These are phyloP conservation scores for Tetradesmus lagerheimii DNA, from an alignment of 139 green algal genomes.

Conservation along the genomic window DNA sequence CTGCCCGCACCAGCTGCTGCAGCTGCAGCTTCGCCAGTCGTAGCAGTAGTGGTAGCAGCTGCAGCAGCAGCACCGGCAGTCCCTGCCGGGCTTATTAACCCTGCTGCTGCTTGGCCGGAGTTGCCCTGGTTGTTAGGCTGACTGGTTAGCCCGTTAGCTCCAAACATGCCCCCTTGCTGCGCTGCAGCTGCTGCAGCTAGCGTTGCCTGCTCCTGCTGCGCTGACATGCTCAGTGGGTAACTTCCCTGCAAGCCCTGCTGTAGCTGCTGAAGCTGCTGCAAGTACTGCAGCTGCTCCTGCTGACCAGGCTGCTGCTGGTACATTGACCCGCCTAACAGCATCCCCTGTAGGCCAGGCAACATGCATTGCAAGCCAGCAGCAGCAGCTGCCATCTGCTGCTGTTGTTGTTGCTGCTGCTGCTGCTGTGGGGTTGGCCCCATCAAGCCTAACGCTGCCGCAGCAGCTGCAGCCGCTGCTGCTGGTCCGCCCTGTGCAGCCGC, in stretches of 20 bases:
- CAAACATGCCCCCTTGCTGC: background rate
- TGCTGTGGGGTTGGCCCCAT: background rate
- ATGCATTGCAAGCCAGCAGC: background rate
- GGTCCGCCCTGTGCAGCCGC: constrained; percentile 15
- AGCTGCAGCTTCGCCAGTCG: background rate
- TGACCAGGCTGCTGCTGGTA: constrained; percentile 30
- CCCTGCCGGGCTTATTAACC: too few relatives aligned
- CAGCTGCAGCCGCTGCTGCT: constrained; percentile 24
- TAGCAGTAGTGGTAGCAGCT: background rate
- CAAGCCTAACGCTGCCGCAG: constrained; percentile 28
- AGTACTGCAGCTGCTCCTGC: background rate
- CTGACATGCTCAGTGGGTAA: background rate
- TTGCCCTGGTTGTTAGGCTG: background rate
- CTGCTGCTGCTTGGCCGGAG: background rate
- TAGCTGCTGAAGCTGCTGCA: constrained; percentile 9
- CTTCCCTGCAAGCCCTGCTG: background rate
- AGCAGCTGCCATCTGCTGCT: constrained; percentile 12
- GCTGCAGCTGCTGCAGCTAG: background rate
- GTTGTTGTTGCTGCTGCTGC: constrained; percentile 4
- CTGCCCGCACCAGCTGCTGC: background rate
- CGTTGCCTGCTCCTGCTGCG: background rate
- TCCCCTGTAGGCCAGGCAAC: background rate
- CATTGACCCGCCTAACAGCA: background rate
- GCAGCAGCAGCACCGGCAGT: background rate
- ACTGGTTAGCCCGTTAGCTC: too few relatives aligned